Base-by-base conservation (phyloP, 1,284 basidiomycete genomes). In the Boletellus sp. region DNA sequence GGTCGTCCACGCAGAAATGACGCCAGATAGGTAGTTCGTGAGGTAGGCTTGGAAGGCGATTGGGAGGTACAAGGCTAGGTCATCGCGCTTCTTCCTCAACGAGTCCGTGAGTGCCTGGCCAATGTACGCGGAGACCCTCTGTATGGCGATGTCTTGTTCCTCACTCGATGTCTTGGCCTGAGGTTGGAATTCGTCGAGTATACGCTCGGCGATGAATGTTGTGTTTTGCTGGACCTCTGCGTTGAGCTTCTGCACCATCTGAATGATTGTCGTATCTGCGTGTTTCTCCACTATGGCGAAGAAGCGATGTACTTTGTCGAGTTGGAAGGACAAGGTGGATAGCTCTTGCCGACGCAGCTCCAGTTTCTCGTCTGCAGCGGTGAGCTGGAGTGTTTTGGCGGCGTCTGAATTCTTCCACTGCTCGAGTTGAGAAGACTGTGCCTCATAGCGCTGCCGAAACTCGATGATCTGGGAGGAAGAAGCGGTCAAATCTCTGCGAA, bases 1-100 rank as follows among this genome's bases (percentile, higher is more conserved):
- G 24, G 4, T 5, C 4, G 57, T 50, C 57, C 57, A 58, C n/a
- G 57, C 57, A 1, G 50, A 47, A 8, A 58, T 43, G 19, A 54
- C 22, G 11, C n/a, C 22, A 11, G n/a, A 12, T 0, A 58, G 22
- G 11, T 45, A 44, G 18, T 46, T 21, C 3, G 43, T 41, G 18
- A 58, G 15, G 30, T 38, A 49, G 12, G 47, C 48, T 8, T 59
- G 57, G 37, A 58, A 48, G 2, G 50, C 48, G 18, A 58, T 54
- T 11, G 26, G 24, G 24, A 58, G 58, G 21, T 48, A 57, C 4
- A 49, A 13, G 1, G 37, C 24, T 16, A 48, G 28, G 28, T 30
- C 41, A 1, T 48, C 30, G 22, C 5, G 18, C 18, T 48, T 30
- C 35, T 5, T 32, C 10, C 28, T 38, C 46, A 58, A 40, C 36